Evolutionary conservation across 768 basidiomycete species (phyloP), one percentile per base, ranked within the genome.

Genomic region (Trametes meyenii): DNA sequence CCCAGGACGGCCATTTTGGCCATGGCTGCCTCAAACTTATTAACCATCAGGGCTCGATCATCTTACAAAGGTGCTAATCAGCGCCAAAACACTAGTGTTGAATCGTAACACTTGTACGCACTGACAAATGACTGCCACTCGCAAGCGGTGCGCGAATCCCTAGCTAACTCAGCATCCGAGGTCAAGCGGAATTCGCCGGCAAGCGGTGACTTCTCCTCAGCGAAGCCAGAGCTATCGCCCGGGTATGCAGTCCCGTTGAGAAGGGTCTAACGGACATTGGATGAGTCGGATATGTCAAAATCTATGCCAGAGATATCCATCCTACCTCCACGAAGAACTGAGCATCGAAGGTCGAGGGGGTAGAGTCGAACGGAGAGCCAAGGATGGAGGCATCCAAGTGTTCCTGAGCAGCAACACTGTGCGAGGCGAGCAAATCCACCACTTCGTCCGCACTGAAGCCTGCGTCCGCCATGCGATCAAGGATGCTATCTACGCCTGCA

Each of bases 1-100:
- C 72, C 74, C n/a, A 74, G 63, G 36, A 69, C 58, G 6, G 72
- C 56, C 33, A 74, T 46, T 63, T 71, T 72, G 11, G 48, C 59
- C 71, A 74, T 71, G 17, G 65, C 70, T 4, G 62, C 61, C 49
- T 54, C 42, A 63, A 74, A 74, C 6, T 59, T 19, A 21, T 19
- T 29, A 23, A 38, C 48, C 69, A 75, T 71, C 55, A 40, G 29
- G 12, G 40, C 54, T 48, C 73, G 69, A 23, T 73, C 36, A 33
- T 63, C 55, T 44, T 24, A 12, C 5, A 49, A 19, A n/a, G 40
- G 10, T 7, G 19, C 14, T 12, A n/a, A 40, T 16, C 0, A 17
- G n/a, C 12, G 45, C 10, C 16, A 19, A 3, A 19, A 2, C 4
- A 36, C 1, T 17, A n/a, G 33, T 36, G 4, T 11, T n/a, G n/a